These are phyloP conservation scores for Pythium chondricola DNA, from an alignment of 352 stramenopile genomes.

Conservation along the genomic window DNA sequence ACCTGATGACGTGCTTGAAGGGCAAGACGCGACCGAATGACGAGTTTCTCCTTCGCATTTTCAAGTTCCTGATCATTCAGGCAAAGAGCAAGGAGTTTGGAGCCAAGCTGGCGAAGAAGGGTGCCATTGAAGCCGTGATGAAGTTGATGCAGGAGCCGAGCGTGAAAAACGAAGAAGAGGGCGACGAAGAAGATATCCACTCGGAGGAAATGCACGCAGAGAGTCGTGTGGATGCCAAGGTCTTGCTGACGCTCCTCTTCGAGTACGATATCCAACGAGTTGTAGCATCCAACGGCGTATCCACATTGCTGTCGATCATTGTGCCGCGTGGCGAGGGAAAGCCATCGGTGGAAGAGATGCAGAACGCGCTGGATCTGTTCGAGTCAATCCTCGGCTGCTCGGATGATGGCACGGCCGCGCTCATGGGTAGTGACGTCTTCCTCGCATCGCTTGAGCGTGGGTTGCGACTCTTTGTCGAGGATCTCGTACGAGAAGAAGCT, in stretches of 20 bases:
- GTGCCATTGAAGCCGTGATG: conserved; percentile 49
- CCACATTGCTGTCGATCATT: conserved; percentile 43
- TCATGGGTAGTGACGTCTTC: conserved; percentile 46
- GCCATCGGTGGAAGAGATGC: conserved; percentile 24
- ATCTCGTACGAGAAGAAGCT: conserved; percentile 5
- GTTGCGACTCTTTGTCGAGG: conserved; percentile 10
- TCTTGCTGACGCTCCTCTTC: conserved; percentile 50
- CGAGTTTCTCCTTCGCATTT: conserved; percentile 21
- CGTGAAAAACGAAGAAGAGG: not conserved
- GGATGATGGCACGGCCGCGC: conserved; percentile 27
- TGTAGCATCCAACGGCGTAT: conserved; percentile 54
- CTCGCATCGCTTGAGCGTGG: conserved; percentile 33
- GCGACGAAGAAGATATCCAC: not conserved
- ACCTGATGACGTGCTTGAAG: conserved; percentile 31
- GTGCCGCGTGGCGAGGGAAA: conserved; percentile 7
- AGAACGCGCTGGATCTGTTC: conserved; percentile 52
- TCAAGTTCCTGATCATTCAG: conserved; percentile 37
- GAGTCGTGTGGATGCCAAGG: conserved; percentile 22
- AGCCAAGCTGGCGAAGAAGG: conserved; percentile 40
- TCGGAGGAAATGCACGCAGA: not conserved
- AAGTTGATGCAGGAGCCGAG: conserved; percentile 48
- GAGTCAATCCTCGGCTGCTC: conserved; percentile 52
- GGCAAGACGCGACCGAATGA: conserved; percentile 13
- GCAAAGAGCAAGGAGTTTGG: conserved; percentile 23
- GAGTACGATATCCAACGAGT: conserved; percentile 58